A percentile compares a stretch with the other conserved stretches of the same genome.
Evolutionary conservation across 1,139 yeast species (phyloP).

Genomic region (Taiozyma onychis): DNA sequence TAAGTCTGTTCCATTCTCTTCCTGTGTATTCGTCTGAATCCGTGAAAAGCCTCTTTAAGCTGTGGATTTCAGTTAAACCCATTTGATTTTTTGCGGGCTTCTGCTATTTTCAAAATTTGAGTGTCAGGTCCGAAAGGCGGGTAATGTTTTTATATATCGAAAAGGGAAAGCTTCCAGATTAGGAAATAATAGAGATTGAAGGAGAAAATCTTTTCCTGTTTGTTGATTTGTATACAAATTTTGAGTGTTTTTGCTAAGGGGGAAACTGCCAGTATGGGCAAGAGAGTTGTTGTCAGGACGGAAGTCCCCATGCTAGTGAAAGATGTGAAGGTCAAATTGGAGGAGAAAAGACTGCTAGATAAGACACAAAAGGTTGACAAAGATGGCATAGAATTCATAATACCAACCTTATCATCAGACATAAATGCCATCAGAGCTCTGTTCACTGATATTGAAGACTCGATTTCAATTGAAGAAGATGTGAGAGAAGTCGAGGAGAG

Average conservation of each 20-base stretch:
- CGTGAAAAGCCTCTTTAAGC: neutral
- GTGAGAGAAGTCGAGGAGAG: neutral
- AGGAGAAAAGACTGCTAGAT: neutral
- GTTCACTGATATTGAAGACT: neutral
- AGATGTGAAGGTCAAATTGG: neutral
- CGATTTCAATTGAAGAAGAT: neutral
- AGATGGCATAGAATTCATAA: neutral
- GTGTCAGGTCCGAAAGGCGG: neutral
- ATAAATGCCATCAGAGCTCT: neutral
- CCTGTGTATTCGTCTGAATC: neutral
- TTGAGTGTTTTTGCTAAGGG: too few species aligned
- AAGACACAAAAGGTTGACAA: neutral
- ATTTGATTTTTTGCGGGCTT: neutral
- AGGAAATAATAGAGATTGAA: neutral
- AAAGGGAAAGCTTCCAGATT: neutral
- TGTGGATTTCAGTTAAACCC: neutral
- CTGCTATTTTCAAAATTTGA: neutral
- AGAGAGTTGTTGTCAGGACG: neutral
- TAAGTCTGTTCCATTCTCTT: neutral
- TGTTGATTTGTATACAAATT: too few species aligned
- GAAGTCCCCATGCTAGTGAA: neutral
- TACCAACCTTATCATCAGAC: slow-evolving; percentile 2
- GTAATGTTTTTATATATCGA: neutral
- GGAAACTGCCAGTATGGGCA: neutral
- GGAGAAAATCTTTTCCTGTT: neutral